Conservation (phyloP, 108 stramenopile genomes). For the Cyclotella baltica region DNA sequence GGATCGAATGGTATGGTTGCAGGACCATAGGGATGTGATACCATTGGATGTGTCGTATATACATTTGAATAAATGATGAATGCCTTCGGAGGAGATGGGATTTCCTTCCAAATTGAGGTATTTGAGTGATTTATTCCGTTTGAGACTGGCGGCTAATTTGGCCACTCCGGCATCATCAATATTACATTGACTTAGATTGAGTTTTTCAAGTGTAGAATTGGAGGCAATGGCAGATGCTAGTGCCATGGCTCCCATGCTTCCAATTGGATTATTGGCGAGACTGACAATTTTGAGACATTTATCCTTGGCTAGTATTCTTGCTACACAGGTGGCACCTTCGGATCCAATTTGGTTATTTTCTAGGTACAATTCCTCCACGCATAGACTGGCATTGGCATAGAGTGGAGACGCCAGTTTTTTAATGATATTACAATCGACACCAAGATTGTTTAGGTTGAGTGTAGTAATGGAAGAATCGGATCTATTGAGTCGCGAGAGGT, state of each 20-base stretch:
- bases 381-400: not conserved
- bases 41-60: slow-evolving; percentile 41
- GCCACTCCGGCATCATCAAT: slow-evolving; percentile 41
- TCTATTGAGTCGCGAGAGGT: slow-evolving; percentile 26
- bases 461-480: slow-evolving; percentile 28
- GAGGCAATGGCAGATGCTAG: slow-evolving; percentile 38
- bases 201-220: slow-evolving; percentile 26
- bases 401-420: slow-evolving; percentile 26
- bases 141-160: slow-evolving; percentile 28
- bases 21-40: slow-evolving; percentile 28
- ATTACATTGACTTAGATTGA: slow-evolving; percentile 42
- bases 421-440: slow-evolving; percentile 31
- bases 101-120: slow-evolving; percentile 48
- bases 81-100: slow-evolving; percentile 26
- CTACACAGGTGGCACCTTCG: slow-evolving; percentile 42
- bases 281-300: slow-evolving; percentile 30
- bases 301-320: slow-evolving; percentile 29
- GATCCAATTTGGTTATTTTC: slow-evolving; percentile 35
- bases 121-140: slow-evolving; percentile 25
- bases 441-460: slow-evolving; percentile 36
- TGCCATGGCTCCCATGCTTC: slow-evolving; percentile 38
- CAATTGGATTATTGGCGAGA: slow-evolving; percentile 40
- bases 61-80: slow-evolving; percentile 25
- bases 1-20: slow-evolving; percentile 41
- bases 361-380: slow-evolving; percentile 31